These are phyloP conservation scores for Fusarium falciforme DNA, from an alignment of 2,329 filamentous ascomycete genomes.

Conservation along the genomic window DNA sequence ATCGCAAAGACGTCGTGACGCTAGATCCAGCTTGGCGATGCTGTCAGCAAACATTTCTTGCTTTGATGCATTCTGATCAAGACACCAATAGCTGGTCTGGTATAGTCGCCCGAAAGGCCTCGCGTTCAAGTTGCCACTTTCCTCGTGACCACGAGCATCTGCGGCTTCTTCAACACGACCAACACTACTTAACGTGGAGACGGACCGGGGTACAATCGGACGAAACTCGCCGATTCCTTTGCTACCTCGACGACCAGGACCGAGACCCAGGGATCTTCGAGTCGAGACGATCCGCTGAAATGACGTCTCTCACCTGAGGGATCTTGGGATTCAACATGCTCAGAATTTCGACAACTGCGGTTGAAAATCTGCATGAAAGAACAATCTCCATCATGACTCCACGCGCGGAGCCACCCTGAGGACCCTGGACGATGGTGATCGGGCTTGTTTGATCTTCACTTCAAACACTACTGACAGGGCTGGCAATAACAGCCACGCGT, in stretches of 20 bases:
- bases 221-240: slow-evolving; percentile 25
- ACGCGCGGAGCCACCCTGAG: slow-evolving; percentile 16
- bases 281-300: slow-evolving; percentile 20
- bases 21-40: slow-evolving; percentile 13
- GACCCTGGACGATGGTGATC: slow-evolving; percentile 7
- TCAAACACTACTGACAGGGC: slow-evolving; percentile 29
- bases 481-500: slow-evolving; percentile 21
- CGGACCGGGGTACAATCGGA: slow-evolving; percentile 9
- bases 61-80: neutral
- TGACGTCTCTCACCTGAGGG: neutral
- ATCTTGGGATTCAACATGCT: neutral
- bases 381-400: slow-evolving; percentile 6
- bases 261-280: slow-evolving; percentile 8
- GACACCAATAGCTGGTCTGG: slow-evolving; percentile 26
- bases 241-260: neutral
- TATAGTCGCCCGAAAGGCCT: slow-evolving; percentile 32
- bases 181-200: neutral
- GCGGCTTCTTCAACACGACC: slow-evolving; percentile 13
- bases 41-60: slow-evolving; percentile 1
- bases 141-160: slow-evolving; percentile 29
- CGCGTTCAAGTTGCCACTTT: slow-evolving; percentile 1
- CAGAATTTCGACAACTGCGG: neutral
- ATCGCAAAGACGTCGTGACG: slow-evolving; percentile 16
- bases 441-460: slow-evolving; percentile 10
- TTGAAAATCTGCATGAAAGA: slow-evolving; percentile 16